Conservation (phyloP, 164 flowering plant genomes). For the Aristolochia fimbriata region DNA sequence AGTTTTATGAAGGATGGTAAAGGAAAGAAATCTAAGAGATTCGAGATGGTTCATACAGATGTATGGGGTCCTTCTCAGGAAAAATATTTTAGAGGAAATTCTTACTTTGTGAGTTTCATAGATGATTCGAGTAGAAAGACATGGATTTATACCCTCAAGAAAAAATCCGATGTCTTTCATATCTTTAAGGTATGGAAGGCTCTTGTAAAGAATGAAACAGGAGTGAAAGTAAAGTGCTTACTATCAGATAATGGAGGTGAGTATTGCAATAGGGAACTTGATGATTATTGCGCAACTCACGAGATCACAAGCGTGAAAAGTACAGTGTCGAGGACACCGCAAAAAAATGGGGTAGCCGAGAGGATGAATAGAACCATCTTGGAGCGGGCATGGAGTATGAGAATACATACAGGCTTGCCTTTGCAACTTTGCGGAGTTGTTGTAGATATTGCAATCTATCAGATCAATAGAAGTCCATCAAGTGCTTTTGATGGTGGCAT, state of each 20-base stretch:
- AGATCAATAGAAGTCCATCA: not conserved
- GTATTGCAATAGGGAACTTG: not conserved
- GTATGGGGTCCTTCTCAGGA: not conserved
- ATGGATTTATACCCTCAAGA: not conserved
- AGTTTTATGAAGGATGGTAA: not conserved
- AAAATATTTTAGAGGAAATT: not conserved
- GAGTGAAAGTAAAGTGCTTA: not conserved
- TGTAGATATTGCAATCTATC: not conserved
- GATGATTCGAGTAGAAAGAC: not conserved
- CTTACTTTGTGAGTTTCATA: not conserved
- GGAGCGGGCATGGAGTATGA: not conserved
- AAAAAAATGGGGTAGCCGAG: not conserved
- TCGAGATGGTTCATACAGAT: not conserved
- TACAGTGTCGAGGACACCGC: not conserved
- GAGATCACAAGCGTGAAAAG: not conserved
- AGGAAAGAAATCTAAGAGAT: not conserved
- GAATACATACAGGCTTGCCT: not conserved
- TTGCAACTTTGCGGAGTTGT: not conserved
- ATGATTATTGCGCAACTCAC: not conserved
- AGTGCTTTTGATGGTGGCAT: not conserved
- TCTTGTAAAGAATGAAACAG: not conserved
- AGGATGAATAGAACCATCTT: not conserved
- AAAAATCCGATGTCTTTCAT: not conserved
- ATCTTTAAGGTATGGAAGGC: not conserved
- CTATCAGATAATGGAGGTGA: not conserved